Base-by-base conservation (phyloP, 2,329 filamentous ascomycete species). In the Apiospora rasikravindrae region DNA sequence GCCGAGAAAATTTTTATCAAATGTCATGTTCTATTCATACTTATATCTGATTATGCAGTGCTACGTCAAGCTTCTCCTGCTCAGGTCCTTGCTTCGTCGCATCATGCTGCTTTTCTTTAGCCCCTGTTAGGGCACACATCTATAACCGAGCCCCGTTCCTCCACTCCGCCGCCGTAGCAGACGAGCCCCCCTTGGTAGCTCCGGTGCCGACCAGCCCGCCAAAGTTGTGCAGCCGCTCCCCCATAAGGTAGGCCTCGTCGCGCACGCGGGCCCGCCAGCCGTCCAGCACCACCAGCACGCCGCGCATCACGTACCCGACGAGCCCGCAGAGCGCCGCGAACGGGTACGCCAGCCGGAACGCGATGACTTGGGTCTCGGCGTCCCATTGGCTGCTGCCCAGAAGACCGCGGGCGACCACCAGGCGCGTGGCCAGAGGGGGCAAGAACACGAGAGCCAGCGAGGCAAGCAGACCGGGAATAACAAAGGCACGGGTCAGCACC, bases 171-270 rank as follows among this genome's bases (percentile, higher is more conserved):
- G 24, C 26, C 8, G 37, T 11, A n/a, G n/a, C 45, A 7, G 14
- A 4, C 49, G 33, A 40, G 2, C 33, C 49, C 24, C 69, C 69
- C 47, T 70, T 70, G 16, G 57, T 26, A 16, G 66, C 33, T 7
- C 37, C 51, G 2, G 16, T 51, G 1, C 33, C 44, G n/a, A 70
- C 69, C 11, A 70, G 33, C 26, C 69, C 69, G 19, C 69, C 69
- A 83, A 98, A 97, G 81, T 99, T 99, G 84, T 99, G 97, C 78
- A 99, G 83, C 73, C 95, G 86, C 84, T 99, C 96, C 2, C 96
- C 96, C 79, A 98, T 96, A 64, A 99, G 85, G 81, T 99, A 99
- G 0, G 97, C 95, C 83, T 99, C 97, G 81, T 99, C 97, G 51
- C 94, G 88, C 67, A 99, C 94, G 72, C 92, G 90, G 72, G 91